phyloP scores from a whole-genome alignment of 495 filamentous ascomycete genomes.

The Lentithecium fluviatile region DNA sequence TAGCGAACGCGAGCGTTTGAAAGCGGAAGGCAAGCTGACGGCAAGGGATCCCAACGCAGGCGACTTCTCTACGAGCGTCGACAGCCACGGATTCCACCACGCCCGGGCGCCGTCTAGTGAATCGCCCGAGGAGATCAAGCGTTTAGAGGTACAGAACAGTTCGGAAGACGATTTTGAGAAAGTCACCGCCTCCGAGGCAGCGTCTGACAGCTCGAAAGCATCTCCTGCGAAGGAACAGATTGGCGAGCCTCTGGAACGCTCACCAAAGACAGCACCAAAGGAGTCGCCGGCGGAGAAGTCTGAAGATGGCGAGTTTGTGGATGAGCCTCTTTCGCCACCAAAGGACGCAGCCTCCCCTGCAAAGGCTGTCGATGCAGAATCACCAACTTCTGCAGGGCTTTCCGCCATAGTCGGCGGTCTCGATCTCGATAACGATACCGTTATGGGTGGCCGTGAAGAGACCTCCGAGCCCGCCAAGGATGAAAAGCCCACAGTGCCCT shows the following conservation, averaged over 20 bases:
- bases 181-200: constrained; percentile 67
- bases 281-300: constrained; percentile 15
- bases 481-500: constrained; percentile 18
- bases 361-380: constrained; percentile 43
- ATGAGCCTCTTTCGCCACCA: constrained; percentile 65
- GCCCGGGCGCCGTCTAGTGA: constrained; percentile 45
- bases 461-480: neutral
- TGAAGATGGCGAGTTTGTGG: constrained; percentile 62
- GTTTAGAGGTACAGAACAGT: constrained; percentile 69
- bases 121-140: constrained; percentile 48
- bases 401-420: constrained; percentile 54
- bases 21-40: constrained; percentile 62
- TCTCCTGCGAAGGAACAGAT: constrained; percentile 46
- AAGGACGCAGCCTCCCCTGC: constrained; percentile 34
- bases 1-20: constrained; percentile 73
- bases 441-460: constrained; percentile 37
- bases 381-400: constrained; percentile 52
- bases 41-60: constrained; percentile 41
- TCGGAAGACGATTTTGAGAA: constrained; percentile 94
- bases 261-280: constrained; percentile 16
- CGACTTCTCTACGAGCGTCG: constrained; percentile 49
- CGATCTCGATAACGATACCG: constrained; percentile 50
- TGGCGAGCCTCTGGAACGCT: constrained; percentile 24
- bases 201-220: constrained; percentile 61
- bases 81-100: constrained; percentile 49